These are phyloP conservation scores for Dryas integrifolia DNA, from an alignment of 331 rosid genomes.

Conservation along the genomic window DNA sequence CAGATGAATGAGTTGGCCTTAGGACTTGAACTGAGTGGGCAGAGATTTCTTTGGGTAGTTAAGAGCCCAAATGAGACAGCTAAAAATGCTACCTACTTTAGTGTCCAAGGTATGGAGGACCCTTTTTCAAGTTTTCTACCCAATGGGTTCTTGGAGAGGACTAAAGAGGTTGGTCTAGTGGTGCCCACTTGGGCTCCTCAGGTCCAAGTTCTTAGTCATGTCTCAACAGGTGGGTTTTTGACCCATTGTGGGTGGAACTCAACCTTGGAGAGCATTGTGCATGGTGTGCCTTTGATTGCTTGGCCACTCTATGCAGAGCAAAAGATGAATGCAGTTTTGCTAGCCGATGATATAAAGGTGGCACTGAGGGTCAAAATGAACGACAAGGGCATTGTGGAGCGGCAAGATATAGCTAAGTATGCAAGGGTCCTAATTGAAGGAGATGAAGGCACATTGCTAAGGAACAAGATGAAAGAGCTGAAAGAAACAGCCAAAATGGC, in stretches of 20 bases:
- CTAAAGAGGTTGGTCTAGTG: slow-evolving; percentile 24
- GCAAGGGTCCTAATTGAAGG: slow-evolving; percentile 17
- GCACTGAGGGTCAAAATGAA: slow-evolving; percentile 17
- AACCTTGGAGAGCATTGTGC: slow-evolving; percentile 22
- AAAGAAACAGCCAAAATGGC: slow-evolving; percentile 8
- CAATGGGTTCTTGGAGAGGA: slow-evolving; percentile 29
- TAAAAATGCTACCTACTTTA: neutral
- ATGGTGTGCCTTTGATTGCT: slow-evolving; percentile 33
- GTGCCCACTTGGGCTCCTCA: slow-evolving; percentile 38
- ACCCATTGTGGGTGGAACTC: slow-evolving; percentile 39
- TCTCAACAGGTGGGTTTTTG: slow-evolving; percentile 25
- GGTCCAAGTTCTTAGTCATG: slow-evolving; percentile 17
- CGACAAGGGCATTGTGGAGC: slow-evolving; percentile 15
- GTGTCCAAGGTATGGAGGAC: neutral
- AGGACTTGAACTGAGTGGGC: slow-evolving; percentile 18
- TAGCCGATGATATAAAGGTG: slow-evolving; percentile 15
- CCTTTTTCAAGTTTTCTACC: slow-evolving; percentile 18
- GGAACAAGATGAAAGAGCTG: slow-evolving; percentile 1
- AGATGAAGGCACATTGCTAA: slow-evolving; percentile 18
- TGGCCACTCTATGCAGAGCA: slow-evolving; percentile 41
- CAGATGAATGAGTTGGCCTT: slow-evolving; percentile 22
- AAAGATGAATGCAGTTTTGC: slow-evolving; percentile 17
- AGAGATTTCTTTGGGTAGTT: slow-evolving; percentile 16
- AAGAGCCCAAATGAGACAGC: slow-evolving; percentile 3
- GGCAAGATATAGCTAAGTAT: slow-evolving; percentile 10